Base-by-base conservation (phyloP, 257 asterid genomes). In the Petrea volubilis region DNA sequence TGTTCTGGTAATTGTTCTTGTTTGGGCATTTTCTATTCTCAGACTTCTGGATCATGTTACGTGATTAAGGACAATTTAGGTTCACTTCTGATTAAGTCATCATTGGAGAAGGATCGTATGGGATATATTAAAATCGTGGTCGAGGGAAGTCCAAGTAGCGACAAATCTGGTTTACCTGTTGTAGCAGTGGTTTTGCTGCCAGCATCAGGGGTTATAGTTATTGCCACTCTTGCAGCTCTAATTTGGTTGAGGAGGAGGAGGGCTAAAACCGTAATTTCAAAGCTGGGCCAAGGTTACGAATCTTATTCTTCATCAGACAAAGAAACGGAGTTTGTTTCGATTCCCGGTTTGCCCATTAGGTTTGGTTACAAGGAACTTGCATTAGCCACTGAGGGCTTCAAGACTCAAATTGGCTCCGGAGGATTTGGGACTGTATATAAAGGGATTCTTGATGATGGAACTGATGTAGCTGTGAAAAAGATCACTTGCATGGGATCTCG, bases 361-460 rank as follows among this genome's bases (percentile, higher is more conserved):
- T 79, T 88, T 15, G 82, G 68, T 0, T 82, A 84, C 55, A 68
- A 80, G 15, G 95, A 85, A 41, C 79, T 93, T 0, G 79, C 63
- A 0, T 71, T 53, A 25, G 97, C 97, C 3, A 90, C 98, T 0
- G 83, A 77, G 23, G 68, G 52, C 25, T 93, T 93, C 78, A 78
- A 47, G 56, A 80, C 77, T 21, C 82, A 57, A 49, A 84, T 93
- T 23, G 98, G 98, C 7, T 81, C 96, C 0, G 98, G 98, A 15
- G 98, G 97, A 23, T 90, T 90, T 33, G 97, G 98, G 3, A 77
- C 84, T 0, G 95, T 93, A n/a, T 93, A 80, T 52, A 93, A 84
- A 82, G 98, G 98, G 8, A 73, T 74, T 4, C 92, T 93, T 1
- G 38, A 70, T 4, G 92, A 90, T 65, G 85, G 82, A 36, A 56